phyloP scores from a whole-genome alignment of 106 monocot species.

The Amphibolis antarctica region DNA sequence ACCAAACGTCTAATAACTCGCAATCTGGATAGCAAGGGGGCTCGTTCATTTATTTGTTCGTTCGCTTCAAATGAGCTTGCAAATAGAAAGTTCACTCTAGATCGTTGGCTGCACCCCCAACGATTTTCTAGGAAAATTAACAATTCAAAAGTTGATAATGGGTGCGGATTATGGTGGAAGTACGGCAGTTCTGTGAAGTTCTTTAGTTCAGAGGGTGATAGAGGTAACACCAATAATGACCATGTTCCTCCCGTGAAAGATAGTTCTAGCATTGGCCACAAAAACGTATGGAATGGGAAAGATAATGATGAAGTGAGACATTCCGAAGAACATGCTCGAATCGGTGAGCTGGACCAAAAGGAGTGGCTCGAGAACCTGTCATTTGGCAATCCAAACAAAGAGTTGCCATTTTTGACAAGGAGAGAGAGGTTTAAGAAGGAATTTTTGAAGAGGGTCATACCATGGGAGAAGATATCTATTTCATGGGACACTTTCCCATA shows the following conservation, averaged over 20 bases:
- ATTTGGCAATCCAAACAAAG: slow-evolving; percentile 40
- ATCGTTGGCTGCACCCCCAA: not conserved
- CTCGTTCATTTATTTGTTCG: no score
- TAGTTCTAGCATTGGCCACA: slow-evolving; percentile 14
- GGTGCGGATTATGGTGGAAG: not conserved
- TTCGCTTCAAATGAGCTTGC: not conserved
- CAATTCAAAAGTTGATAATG: not conserved
- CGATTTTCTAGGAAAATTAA: not conserved
- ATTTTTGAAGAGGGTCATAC: slow-evolving; percentile 63
- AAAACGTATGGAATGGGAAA: slow-evolving; percentile 13
- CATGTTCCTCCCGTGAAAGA: slow-evolving; percentile 45
- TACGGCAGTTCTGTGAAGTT: slow-evolving; percentile 15
- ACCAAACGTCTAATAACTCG: no score
- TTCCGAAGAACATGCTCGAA: slow-evolving; percentile 51
- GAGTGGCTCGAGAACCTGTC: slow-evolving; percentile 77
- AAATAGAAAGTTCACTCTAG: not conserved
- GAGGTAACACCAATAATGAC: slow-evolving; percentile 46
- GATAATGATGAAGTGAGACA: slow-evolving; percentile 5
- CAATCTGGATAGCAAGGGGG: no score
- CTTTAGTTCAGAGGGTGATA: slow-evolving; percentile 71
- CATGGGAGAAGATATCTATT: slow-evolving; percentile 82
- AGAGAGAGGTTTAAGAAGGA: slow-evolving; percentile 78
- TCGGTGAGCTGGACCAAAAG: slow-evolving; percentile 79
- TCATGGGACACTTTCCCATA: slow-evolving; percentile 85
- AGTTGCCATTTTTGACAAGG: slow-evolving; percentile 74